Conservation (phyloP, 805 yeast genomes). For the Torulaspora indica region DNA sequence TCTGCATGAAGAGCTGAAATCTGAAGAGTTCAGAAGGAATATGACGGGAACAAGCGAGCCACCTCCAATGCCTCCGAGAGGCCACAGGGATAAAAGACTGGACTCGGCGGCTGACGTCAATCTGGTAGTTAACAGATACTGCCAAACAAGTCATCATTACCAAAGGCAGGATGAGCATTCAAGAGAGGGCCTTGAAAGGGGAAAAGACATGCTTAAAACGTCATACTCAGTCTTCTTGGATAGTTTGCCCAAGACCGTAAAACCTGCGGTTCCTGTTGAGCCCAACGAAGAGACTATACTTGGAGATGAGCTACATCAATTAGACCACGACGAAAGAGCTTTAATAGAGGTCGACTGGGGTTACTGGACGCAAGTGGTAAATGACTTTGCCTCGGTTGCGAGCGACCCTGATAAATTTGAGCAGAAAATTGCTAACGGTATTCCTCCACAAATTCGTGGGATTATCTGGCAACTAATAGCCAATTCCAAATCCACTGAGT, state of each 20-base stretch:
- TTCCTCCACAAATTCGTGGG: constrained; percentile 82
- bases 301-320: constrained; percentile 28
- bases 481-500: constrained; percentile 60
- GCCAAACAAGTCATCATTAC: constrained; percentile 51
- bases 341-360: constrained; percentile 62
- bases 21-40: constrained; percentile 26
- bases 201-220: constrained; percentile 42
- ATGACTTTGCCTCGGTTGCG: constrained; percentile 68
- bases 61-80: constrained; percentile 18
- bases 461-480: constrained; percentile 90
- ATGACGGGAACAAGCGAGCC: constrained; percentile 27
- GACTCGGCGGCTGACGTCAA: constrained; percentile 45
- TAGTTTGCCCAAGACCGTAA: constrained; percentile 14
- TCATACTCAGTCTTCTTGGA: constrained; percentile 25
- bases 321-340: constrained; percentile 39
- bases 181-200: constrained; percentile 48
- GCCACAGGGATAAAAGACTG: constrained; percentile 19
- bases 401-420: constrained; percentile 55
- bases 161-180: constrained; percentile 47
- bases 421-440: constrained; percentile 62
- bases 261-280: constrained; percentile 9
- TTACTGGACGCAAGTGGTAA: constrained; percentile 80
- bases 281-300: constrained; percentile 9
- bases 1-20: constrained; percentile 28
- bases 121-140: constrained; percentile 55